Percentiles rank a stretch among this genome's conserved stretches.
These are phyloP conservation scores for Magnolia sinica DNA, from an alignment of 164 flowering plant species.

Conservation along the genomic window DNA sequence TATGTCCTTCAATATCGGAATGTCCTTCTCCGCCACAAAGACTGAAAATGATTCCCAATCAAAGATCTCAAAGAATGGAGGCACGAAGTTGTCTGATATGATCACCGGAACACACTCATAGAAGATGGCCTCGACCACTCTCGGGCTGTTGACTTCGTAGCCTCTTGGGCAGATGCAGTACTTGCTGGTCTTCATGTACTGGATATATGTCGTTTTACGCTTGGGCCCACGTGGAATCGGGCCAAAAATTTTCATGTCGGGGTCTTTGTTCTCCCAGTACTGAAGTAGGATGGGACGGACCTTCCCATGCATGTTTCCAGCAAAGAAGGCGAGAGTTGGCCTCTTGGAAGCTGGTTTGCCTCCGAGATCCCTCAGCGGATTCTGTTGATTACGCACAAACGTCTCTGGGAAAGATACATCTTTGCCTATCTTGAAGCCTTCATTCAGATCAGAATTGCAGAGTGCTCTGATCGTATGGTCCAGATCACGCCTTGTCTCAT, in stretches of 20 bases:
- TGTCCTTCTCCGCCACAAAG: constrained; percentile 7
- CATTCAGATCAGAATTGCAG: constrained; percentile 36
- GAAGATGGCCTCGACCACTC: constrained; percentile 28
- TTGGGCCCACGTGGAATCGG: constrained; percentile 8
- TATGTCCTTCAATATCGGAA: constrained; percentile 13
- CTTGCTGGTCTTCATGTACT: constrained; percentile 22
- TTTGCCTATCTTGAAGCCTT: constrained; percentile 28
- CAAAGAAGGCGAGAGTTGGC: constrained; percentile 39
- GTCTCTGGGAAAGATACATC: constrained; percentile 38
- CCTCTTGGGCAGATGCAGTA: constrained; percentile 42
- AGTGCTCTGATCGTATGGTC: constrained; percentile 25
- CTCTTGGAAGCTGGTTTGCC: constrained; percentile 29
- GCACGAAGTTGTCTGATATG: constrained; percentile 12
- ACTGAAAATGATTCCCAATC: constrained; percentile 13
- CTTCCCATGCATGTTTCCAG: constrained; percentile 37
- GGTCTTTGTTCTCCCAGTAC: constrained; percentile 36
- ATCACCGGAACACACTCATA: not conserved
- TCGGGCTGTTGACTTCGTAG: constrained; percentile 40
- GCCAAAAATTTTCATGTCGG: constrained; percentile 18
- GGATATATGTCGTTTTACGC: constrained; percentile 12
- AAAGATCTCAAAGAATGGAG: constrained; percentile 9
- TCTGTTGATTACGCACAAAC: constrained; percentile 13
- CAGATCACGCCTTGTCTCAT: constrained; percentile 27
- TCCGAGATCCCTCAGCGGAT: constrained; percentile 28
- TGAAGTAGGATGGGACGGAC: constrained; percentile 29